Base-by-base conservation (phyloP, 169 alveolate genomes). In the Condylostoma magnum region DNA sequence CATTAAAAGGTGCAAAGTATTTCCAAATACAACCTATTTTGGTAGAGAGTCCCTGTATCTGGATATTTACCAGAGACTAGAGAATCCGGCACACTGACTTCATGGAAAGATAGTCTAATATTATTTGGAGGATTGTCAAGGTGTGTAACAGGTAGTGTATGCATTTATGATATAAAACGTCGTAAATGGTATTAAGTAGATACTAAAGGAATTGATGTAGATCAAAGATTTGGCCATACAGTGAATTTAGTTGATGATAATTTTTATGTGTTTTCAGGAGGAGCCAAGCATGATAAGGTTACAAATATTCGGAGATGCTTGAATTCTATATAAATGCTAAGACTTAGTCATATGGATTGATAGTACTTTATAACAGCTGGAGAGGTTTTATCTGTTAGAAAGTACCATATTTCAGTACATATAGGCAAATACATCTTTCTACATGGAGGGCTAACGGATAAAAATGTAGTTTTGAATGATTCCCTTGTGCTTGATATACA, bases 1-100 rank as follows among this genome's bases (percentile, higher is more conserved):
- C n/a, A n/a, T n/a, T n/a, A n/a, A n/a, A n/a, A n/a, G n/a, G n/a
- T n/a, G n/a, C n/a, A n/a, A n/a, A n/a, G n/a, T n/a, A n/a, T n/a
- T n/a, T n/a, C n/a, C n/a, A n/a, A n/a, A n/a, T n/a, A n/a, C n/a
- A n/a, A n/a, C n/a, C n/a, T n/a, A n/a, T 60, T 15, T 41, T 60
- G 71, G 58, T 15, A 18, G 2, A 60, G 31, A 60, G 28, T 60
- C 34, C n/a, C n/a, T 10, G n/a, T 38, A 38, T 15, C 18, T 38
- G 71, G 75, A 2, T 66, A 63, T 37, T 46, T 18, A 31, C 75
- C 75, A 1, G 75, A 66, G 48, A 47, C 75, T n/a, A 31, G 75
- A 10, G 53, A 66, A 66, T 43, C 28, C 25, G 75, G 65, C 8
- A 46, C 75, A 22, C 36, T 66, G 46, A 66, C 65, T 2, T 6